Evolutionary conservation across 2,329 filamentous ascomycete genomes (phyloP).

Genomic region (Canariomyces notabilis): DNA sequence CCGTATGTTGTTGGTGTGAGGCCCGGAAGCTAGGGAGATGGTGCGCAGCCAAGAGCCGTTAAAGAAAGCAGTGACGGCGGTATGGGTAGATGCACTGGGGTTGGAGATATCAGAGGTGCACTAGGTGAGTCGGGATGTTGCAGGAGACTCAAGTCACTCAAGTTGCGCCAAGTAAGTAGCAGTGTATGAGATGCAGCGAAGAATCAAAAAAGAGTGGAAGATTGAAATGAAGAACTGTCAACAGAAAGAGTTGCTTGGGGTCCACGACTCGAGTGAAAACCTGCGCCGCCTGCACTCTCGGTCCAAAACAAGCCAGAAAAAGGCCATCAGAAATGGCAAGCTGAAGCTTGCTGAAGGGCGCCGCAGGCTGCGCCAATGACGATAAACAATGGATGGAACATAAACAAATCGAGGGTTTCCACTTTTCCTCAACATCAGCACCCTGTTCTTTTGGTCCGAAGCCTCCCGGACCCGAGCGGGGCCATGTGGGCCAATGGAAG

Average conservation of each 20-base stretch:
- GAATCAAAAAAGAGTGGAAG: not conserved
- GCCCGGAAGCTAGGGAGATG: no score
- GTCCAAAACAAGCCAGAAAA: slow-evolving; percentile 1
- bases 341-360: not conserved
- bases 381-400: slow-evolving; percentile 19
- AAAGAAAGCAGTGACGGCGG: not conserved
- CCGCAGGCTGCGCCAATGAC: slow-evolving; percentile 13
- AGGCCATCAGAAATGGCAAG: not conserved
- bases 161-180: slow-evolving; percentile 5
- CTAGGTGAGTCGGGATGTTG: slow-evolving; percentile 4
- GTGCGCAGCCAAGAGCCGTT: no score
- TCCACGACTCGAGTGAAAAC: slow-evolving; percentile 1
- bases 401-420: slow-evolving; percentile 18
- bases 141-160: not conserved
- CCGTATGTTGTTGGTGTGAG: not conserved
- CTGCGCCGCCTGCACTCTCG: slow-evolving; percentile 10
- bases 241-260: not conserved
- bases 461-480: not conserved
- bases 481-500: not conserved
- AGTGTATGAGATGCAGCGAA: not conserved
- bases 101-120: slow-evolving; percentile 3
- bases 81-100: not conserved
- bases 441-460: slow-evolving; percentile 5
- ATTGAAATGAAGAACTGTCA: not conserved
- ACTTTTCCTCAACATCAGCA: slow-evolving; percentile 4